Conservation (phyloP, 176 grass and related monocot species). For the Elaeis guineensis region DNA sequence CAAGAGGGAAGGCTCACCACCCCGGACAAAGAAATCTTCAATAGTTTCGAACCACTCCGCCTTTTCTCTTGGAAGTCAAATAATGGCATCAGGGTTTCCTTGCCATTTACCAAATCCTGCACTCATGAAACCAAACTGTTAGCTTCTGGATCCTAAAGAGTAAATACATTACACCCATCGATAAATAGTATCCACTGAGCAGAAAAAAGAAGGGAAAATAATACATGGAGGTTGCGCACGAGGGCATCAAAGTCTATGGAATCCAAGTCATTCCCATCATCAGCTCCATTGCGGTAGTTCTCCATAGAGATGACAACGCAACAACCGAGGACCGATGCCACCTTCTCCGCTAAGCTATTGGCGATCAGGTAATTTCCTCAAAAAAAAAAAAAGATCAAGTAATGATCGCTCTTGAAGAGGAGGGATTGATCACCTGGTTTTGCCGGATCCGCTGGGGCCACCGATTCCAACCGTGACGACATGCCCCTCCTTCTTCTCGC, state of each 20-base stretch:
- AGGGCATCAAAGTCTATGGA: constrained; percentile 71
- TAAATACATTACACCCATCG: too few species aligned
- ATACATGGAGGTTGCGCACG: constrained; percentile 57
- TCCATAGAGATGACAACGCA: constrained; percentile 95
- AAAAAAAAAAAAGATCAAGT: too few species aligned
- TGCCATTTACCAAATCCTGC: constrained; percentile 86
- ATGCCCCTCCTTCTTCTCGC: constrained; percentile 85
- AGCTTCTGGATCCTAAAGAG: neutral
- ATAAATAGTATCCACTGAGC: neutral
- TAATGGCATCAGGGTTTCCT: constrained; percentile 69
- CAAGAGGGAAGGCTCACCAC: constrained; percentile 31
- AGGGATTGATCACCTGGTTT: constrained; percentile 52
- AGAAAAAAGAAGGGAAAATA: constrained; percentile 13
- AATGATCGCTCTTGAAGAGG: too few species aligned
- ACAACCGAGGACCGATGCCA: constrained; percentile 79
- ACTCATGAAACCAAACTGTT: constrained; percentile 25
- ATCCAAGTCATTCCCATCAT: constrained; percentile 71
- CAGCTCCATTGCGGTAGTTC: constrained; percentile 71
- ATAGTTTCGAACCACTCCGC: constrained; percentile 54
- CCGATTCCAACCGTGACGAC: constrained; percentile 85
- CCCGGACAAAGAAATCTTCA: constrained; percentile 74
- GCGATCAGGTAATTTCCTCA: too few species aligned
- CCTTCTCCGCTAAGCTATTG: constrained; percentile 85
- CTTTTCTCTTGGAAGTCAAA: constrained; percentile 95
- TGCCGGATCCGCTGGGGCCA: constrained; percentile 86